Conservation (phyloP, 140 eudicot species). For the Cichorium intybus region DNA sequence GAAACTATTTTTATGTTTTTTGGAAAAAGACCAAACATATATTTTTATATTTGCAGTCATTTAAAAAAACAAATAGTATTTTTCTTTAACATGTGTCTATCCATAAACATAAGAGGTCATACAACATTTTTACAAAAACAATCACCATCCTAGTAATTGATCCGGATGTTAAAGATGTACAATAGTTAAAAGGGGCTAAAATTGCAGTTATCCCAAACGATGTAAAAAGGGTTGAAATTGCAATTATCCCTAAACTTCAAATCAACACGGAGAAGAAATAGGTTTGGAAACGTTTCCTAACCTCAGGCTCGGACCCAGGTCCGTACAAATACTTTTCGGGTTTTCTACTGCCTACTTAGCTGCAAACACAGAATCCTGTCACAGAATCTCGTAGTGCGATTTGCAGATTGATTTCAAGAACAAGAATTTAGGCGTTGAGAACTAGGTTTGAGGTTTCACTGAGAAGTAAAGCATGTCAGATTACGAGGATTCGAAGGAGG, state of each 20-base stretch:
- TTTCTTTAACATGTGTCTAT: no score
- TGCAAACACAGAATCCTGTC: not conserved
- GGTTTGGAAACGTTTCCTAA: not conserved
- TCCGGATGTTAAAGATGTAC: no score
- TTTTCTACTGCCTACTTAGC: slow-evolving; percentile 10
- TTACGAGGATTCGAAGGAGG: slow-evolving; percentile 44
- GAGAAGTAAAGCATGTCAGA: slow-evolving; percentile 45
- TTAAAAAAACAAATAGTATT: no score
- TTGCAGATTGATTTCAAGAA: slow-evolving; percentile 10
- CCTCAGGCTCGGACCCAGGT: slow-evolving; percentile 8
- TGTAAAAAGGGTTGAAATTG: not conserved
- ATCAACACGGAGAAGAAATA: slow-evolving; percentile 4
- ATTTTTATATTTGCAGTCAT: no score
- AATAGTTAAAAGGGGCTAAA: no score
- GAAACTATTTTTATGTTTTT: no score
- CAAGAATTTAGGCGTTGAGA: not conserved
- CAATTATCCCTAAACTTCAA: not conserved
- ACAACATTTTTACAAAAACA: no score
- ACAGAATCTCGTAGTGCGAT: slow-evolving; percentile 10
- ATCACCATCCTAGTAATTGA: no score
- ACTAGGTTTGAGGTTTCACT: not conserved
- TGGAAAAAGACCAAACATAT: no score
- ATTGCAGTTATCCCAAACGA: no score
- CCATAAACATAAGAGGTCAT: no score
- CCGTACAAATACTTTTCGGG: slow-evolving; percentile 3